phyloP scores from a whole-genome alignment of 2,329 filamentous ascomycete genomes.

The Ophiognomonia clavigignenti-juglandacearum region DNA sequence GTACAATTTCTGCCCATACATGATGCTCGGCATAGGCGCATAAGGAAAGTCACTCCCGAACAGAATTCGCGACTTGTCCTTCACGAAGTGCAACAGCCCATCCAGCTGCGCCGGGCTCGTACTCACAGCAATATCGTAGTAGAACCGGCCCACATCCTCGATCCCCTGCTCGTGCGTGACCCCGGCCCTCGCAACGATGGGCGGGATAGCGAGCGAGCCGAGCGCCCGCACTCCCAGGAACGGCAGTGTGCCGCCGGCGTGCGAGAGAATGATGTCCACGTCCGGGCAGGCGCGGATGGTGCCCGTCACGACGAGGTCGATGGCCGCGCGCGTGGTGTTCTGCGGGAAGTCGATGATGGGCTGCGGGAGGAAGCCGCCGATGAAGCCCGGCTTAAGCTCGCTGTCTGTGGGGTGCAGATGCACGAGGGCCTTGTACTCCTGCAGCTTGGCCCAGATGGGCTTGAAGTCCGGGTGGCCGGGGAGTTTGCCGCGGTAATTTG shows the following conservation, averaged over 20 bases:
- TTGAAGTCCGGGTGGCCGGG: conserved; percentile 20
- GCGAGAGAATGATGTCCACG: conserved; percentile 39
- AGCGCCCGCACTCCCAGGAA: conserved; percentile 28
- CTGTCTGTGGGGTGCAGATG: conserved; percentile 22
- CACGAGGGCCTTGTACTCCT: conserved; percentile 21
- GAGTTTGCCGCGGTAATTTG: conserved; percentile 21
- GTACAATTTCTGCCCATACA: conserved; percentile 7
- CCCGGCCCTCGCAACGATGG: conserved; percentile 1
- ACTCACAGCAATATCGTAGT: conserved; percentile 31
- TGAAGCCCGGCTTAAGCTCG: conserved; percentile 10
- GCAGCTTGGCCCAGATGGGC: conserved; percentile 22
- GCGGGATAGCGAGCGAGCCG: conserved; percentile 9
- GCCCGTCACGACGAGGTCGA: conserved; percentile 33
- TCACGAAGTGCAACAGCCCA: conserved; percentile 24
- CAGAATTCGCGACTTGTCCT: conserved; percentile 23
- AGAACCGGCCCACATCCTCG: conserved; percentile 24
- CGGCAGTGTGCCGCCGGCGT: conserved; percentile 39
- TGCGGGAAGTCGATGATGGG: conserved; percentile 32
- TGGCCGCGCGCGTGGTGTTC: conserved; percentile 36
- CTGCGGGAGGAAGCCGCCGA: conserved; percentile 19
- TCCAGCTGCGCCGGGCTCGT: conserved; percentile 22
- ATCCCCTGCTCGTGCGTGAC: conserved; percentile 14
- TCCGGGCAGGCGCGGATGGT: conserved; percentile 25
- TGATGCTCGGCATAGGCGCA: conserved; percentile 20
- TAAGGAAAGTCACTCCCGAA: conserved; percentile 34